These are phyloP conservation scores for Skeletonema tropicum DNA, from an alignment of 108 stramenopile species.

Conservation along the genomic window DNA sequence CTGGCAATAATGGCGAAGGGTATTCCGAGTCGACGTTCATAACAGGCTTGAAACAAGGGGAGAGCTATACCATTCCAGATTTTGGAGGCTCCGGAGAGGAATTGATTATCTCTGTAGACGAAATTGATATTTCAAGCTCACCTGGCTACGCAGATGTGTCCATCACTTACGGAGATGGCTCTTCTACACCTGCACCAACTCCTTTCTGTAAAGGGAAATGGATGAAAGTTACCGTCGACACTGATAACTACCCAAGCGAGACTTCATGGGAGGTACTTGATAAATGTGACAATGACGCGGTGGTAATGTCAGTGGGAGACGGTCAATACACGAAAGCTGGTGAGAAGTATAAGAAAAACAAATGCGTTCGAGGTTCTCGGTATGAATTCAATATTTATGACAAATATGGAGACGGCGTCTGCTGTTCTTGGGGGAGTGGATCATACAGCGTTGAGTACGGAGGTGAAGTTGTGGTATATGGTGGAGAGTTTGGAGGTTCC, in stretches of 20 bases:
- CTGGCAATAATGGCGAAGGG: conserved; percentile 13
- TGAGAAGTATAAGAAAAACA: not conserved
- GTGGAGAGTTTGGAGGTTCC: conserved; percentile 1
- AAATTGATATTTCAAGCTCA: conserved; percentile 1
- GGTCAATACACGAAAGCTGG: not conserved
- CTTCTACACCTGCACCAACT: not conserved
- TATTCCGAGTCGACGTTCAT: conserved; percentile 9
- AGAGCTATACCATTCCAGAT: not conserved
- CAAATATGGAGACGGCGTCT: not conserved
- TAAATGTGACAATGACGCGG: not conserved
- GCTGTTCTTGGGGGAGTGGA: conserved; percentile 1
- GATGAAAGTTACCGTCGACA: conserved; percentile 9
- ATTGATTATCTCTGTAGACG: not conserved
- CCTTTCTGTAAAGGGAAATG: not conserved
- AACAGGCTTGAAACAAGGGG: not conserved
- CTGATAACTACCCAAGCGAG: conserved; percentile 14
- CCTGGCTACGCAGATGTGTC: conserved; percentile 16
- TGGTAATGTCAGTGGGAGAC: not conserved
- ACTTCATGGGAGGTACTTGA: conserved; percentile 19
- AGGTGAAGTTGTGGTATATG: not conserved
- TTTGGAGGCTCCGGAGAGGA: conserved; percentile 1
- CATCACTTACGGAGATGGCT: not conserved
- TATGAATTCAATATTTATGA: conserved; percentile 4
- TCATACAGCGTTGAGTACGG: not conserved
- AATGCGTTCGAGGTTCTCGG: not conserved